Percentiles rank a stretch among this genome's conserved stretches.
Evolutionary conservation across 225 moss, liverwort and hornwort genomes (phyloP).

Genomic region (Bryoerythrophyllum caledonicum): DNA sequence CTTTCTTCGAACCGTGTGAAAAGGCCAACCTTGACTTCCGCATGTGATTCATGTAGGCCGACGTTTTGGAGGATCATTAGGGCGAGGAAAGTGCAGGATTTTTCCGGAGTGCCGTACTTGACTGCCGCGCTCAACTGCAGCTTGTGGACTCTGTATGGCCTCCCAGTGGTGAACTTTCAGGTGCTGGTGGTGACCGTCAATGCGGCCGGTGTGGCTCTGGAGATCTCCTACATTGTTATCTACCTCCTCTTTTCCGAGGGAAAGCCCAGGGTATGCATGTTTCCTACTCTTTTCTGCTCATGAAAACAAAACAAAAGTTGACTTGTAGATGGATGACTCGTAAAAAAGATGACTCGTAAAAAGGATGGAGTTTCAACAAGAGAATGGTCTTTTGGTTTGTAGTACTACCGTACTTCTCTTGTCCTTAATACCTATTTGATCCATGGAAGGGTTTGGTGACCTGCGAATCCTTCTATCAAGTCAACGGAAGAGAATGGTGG

Average conservation of each 20-base stretch:
- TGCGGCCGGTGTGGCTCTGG: conserved; percentile 35
- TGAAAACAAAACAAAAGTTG: not conserved
- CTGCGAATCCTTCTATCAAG: too few species aligned
- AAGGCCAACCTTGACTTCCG: too few species aligned
- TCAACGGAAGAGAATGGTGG: too few species aligned
- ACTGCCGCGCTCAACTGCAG: conserved; percentile 31
- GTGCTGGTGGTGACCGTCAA: conserved; percentile 55
- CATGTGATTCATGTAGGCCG: conserved; percentile 17
- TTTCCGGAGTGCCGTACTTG: conserved; percentile 49
- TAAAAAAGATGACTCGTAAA: too few species aligned
- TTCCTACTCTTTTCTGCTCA: not conserved
- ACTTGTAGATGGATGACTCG: too few species aligned
- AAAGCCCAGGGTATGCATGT: conserved; percentile 23
- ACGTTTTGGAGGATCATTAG: conserved; percentile 49
- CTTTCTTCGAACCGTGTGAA: too few species aligned
- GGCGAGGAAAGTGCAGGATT: conserved; percentile 34
- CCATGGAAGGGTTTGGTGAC: too few species aligned
- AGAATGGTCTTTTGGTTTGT: too few species aligned
- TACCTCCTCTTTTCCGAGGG: conserved; percentile 28
- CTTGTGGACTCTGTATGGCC: conserved; percentile 55
- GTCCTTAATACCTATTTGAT: too few species aligned
- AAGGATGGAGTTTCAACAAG: too few species aligned
- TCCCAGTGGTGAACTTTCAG: conserved; percentile 41
- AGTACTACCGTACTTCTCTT: too few species aligned
- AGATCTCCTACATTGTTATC: conserved; percentile 30